phyloP scores from a whole-genome alignment of 257 asterid species.

The Prunella vulgaris region DNA sequence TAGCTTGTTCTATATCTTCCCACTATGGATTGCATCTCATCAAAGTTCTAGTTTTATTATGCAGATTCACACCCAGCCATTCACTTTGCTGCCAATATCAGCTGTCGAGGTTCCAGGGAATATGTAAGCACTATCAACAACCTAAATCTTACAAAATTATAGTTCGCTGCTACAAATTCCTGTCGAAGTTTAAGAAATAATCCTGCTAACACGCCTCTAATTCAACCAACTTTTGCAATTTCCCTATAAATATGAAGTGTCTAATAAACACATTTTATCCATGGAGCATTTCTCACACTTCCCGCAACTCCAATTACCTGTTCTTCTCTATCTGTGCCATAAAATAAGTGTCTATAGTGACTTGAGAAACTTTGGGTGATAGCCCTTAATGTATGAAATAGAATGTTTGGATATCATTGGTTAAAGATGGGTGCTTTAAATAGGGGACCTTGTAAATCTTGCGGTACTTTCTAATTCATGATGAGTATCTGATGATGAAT shows the following conservation, averaged over 20 bases:
- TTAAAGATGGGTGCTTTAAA: background rate
- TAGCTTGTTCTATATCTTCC: background rate
- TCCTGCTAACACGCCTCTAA: background rate
- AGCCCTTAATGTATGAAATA: background rate
- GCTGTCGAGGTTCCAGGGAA: slow-evolving; percentile 81
- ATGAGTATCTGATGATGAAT: background rate
- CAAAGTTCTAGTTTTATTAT: background rate
- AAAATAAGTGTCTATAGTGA: background rate
- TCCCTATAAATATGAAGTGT: no score
- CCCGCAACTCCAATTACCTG: no score
- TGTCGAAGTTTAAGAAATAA: no score
- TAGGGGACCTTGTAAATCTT: background rate
- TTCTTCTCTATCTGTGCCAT: no score
- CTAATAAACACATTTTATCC: no score
- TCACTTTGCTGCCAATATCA: slow-evolving; percentile 63
- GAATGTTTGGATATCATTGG: background rate
- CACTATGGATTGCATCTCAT: background rate
- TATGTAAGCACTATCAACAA: slow-evolving; percentile 38
- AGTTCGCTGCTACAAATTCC: background rate
- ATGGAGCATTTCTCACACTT: no score
- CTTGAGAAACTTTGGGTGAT: background rate
- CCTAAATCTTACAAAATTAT: no score
- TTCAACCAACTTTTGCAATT: background rate
- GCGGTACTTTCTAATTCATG: background rate
- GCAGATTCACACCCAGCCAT: slow-evolving; percentile 72